phyloP scores from a whole-genome alignment of 768 basidiomycete species.

The Podaxis carcinomalis region DNA sequence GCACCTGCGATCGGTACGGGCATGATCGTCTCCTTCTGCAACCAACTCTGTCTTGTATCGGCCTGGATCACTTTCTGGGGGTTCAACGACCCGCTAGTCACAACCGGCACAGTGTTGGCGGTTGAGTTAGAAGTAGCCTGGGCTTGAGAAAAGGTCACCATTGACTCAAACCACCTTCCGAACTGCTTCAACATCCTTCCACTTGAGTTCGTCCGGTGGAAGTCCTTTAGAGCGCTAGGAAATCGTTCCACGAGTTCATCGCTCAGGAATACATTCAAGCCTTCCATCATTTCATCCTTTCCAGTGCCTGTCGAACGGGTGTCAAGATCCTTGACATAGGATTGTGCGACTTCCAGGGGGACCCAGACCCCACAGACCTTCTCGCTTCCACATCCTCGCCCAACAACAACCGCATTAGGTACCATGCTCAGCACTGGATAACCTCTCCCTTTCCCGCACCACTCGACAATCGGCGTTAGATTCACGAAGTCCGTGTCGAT shows the following conservation, averaged over 20 bases:
- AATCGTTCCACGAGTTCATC: constrained; percentile 60
- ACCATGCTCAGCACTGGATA: constrained; percentile 34
- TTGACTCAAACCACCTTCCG: constrained; percentile 59
- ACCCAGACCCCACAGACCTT: constrained; percentile 66
- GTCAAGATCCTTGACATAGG: constrained; percentile 46
- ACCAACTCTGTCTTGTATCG: constrained; percentile 13
- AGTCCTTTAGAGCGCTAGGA: constrained; percentile 56
- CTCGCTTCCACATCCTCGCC: constrained; percentile 50
- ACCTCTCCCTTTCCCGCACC: constrained; percentile 8
- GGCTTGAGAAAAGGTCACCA: constrained; percentile 31
- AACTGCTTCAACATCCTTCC: constrained; percentile 53
- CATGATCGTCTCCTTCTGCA: constrained; percentile 11
- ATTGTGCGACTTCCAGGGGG: constrained; percentile 53
- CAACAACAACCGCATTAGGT: constrained; percentile 45
- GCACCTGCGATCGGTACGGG: constrained; percentile 6
- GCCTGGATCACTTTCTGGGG: constrained; percentile 19
- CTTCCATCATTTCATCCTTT: constrained; percentile 30
- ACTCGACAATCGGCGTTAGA: constrained; percentile 48
- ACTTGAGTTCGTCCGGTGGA: constrained; percentile 43
- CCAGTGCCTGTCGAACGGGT: constrained; percentile 16
- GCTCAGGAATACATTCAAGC: constrained; percentile 47
- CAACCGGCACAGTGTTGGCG: constrained; percentile 10
- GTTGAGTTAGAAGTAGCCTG: constrained; percentile 19
- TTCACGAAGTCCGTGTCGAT: constrained; percentile 81
- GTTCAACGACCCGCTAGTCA: constrained; percentile 6